Percentiles rank a stretch among this genome's conserved stretches.
Evolutionary conservation across 306 rosid species (phyloP).

Genomic region (Styphnolobium japonicum): DNA sequence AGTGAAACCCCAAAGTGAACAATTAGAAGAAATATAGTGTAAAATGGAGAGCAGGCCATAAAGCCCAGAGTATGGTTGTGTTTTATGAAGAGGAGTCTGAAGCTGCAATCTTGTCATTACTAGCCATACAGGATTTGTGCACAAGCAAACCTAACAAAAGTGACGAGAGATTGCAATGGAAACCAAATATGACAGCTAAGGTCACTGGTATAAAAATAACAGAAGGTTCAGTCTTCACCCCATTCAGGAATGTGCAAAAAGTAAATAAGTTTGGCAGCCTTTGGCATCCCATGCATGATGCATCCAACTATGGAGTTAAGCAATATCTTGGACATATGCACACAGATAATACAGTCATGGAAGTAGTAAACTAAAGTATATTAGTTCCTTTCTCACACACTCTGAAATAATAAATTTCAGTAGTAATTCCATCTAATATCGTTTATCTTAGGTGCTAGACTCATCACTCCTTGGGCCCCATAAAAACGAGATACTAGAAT

Average conservation of each 20-base stretch:
- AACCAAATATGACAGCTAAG: conserved; percentile 5
- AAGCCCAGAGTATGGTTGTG: conserved; percentile 80
- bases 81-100: conserved; percentile 91
- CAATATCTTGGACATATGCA: conserved; percentile 1
- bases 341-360: neutral
- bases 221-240: conserved; percentile 6
- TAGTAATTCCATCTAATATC: conserved; percentile 10
- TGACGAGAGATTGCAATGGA: no score
- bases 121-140: conserved; percentile 93
- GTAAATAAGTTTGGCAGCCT: neutral
- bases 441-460: neutral
- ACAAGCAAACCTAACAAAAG: conserved; percentile 70
- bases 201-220: neutral
- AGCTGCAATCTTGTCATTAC: conserved; percentile 98
- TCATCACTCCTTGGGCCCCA: neutral
- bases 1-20: conserved; percentile 32
- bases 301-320: conserved; percentile 17
- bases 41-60: conserved; percentile 73
- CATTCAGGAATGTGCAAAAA: neutral
- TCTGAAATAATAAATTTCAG: conserved; percentile 6
- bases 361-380: neutral
- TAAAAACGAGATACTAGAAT: neutral
- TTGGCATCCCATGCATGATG: conserved; percentile 13
- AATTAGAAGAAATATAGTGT: conserved; percentile 31
- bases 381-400: conserved; percentile 20